Conservation (phyloP, 805 yeast species). For the Suhomyces emberorum region DNA sequence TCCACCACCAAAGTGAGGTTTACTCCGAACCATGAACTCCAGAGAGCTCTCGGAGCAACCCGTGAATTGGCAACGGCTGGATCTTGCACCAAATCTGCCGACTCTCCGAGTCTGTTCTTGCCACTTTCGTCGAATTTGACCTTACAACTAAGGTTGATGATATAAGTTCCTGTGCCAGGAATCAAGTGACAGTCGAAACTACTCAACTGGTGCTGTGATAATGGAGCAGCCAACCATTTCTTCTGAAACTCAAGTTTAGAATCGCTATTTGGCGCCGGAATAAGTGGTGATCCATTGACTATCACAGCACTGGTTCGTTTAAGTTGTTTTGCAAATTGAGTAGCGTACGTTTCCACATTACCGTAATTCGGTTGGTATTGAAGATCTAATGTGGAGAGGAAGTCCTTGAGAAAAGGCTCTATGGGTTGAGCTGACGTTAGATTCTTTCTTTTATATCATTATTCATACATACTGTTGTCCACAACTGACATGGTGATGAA, state of each 20-base stretch:
- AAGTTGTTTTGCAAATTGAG: slow-evolving; percentile 49
- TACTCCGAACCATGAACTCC: slow-evolving; percentile 74
- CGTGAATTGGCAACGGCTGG: slow-evolving; percentile 7
- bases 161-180: slow-evolving; percentile 57
- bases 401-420: slow-evolving; percentile 37
- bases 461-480: neutral
- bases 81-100: slow-evolving; percentile 46
- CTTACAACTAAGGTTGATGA: slow-evolving; percentile 54
- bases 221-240: slow-evolving; percentile 54
- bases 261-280: slow-evolving; percentile 18
- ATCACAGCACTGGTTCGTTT: slow-evolving; percentile 52
- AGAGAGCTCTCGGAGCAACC: slow-evolving; percentile 42
- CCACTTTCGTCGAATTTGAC: slow-evolving; percentile 79
- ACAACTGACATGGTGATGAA: neutral
- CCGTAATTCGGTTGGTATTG: slow-evolving; percentile 28
- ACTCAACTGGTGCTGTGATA: slow-evolving; percentile 60
- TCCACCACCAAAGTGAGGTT: slow-evolving; percentile 58
- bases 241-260: slow-evolving; percentile 52
- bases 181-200: slow-evolving; percentile 64
- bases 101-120: slow-evolving; percentile 59
- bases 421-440: slow-evolving; percentile 30
- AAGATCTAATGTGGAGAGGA: slow-evolving; percentile 33
- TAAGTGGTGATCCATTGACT: slow-evolving; percentile 55
- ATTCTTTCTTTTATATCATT: no score
- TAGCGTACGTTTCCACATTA: slow-evolving; percentile 39